These are phyloP conservation scores for Pythium coloratum DNA, from an alignment of 352 stramenopile species.

Conservation along the genomic window DNA sequence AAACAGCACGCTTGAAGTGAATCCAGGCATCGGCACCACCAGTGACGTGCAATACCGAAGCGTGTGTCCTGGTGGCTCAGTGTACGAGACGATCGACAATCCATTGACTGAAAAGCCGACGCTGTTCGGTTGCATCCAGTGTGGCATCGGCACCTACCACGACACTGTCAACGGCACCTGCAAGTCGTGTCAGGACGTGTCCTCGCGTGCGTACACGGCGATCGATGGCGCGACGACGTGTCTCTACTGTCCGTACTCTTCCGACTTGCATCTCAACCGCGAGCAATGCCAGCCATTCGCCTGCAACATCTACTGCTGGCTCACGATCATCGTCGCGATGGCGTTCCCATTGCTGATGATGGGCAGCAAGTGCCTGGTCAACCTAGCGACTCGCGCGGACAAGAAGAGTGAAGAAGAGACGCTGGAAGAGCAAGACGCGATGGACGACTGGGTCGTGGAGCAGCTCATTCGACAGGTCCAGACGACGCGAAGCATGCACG, in stretches of 20 bases:
- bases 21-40: conserved; percentile 50
- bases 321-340: conserved; percentile 57
- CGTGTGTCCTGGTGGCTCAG: conserved; percentile 55
- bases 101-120: conserved; percentile 18
- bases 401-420: conserved; percentile 28
- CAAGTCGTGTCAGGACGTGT: conserved; percentile 43
- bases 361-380: conserved; percentile 49
- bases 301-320: conserved; percentile 63
- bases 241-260: conserved; percentile 65
- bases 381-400: conserved; percentile 43
- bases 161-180: conserved; percentile 47
- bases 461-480: conserved; percentile 62
- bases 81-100: conserved; percentile 44
- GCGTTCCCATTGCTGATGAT: conserved; percentile 53
- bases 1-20: conserved; percentile 44
- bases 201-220: conserved; percentile 48
- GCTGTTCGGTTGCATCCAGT: conserved; percentile 67
- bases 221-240: conserved; percentile 53
- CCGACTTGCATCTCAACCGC: conserved; percentile 37
- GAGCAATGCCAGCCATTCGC: conserved; percentile 45
- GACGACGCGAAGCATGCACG: conserved; percentile 19
- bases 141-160: conserved; percentile 54
- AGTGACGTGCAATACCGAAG: conserved; percentile 34
- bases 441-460: conserved; percentile 69
- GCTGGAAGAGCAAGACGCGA: conserved; percentile 58